These are phyloP conservation scores for Macrolepiota dolichaula DNA, from an alignment of 768 basidiomycete genomes.

Conservation along the genomic window DNA sequence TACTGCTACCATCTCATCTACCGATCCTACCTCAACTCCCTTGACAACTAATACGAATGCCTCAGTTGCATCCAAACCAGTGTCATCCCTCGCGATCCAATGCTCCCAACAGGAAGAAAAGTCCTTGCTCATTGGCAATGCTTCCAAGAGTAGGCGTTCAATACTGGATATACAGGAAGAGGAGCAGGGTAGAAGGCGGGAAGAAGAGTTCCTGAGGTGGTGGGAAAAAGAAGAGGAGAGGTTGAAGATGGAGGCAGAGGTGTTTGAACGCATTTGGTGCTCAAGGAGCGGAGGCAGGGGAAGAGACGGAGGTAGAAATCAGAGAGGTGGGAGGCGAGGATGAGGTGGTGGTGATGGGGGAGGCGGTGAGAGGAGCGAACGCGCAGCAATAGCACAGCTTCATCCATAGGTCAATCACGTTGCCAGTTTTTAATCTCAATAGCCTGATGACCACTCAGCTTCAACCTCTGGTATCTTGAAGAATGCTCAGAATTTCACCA, in stretches of 20 bases:
- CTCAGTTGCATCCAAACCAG: slow-evolving; percentile 17
- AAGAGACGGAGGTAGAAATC: not conserved
- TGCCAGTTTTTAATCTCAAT: too few relatives aligned
- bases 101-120: slow-evolving; percentile 64
- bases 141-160: slow-evolving; percentile 45
- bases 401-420: too few relatives aligned
- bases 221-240: slow-evolving; percentile 84
- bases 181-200: slow-evolving; percentile 60
- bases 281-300: not conserved
- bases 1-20: slow-evolving; percentile 23
- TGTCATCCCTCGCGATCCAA: slow-evolving; percentile 86
- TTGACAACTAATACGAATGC: too few relatives aligned
- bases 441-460: too few relatives aligned
- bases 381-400: too few relatives aligned
- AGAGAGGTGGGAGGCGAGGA: not conserved
- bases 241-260: slow-evolving; percentile 43
- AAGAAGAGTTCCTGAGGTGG: slow-evolving; percentile 85
- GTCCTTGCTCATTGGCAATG: slow-evolving; percentile 16
- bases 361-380: not conserved
- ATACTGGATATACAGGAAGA: slow-evolving; percentile 86
- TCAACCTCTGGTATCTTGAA: too few relatives aligned
- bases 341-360: not conserved
- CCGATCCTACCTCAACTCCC: too few relatives aligned
- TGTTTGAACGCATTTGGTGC: slow-evolving; percentile 15
- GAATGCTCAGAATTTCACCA: too few relatives aligned